phyloP scores from a whole-genome alignment of 805 yeast species.

The Lipomyces spencermartinsiae region DNA sequence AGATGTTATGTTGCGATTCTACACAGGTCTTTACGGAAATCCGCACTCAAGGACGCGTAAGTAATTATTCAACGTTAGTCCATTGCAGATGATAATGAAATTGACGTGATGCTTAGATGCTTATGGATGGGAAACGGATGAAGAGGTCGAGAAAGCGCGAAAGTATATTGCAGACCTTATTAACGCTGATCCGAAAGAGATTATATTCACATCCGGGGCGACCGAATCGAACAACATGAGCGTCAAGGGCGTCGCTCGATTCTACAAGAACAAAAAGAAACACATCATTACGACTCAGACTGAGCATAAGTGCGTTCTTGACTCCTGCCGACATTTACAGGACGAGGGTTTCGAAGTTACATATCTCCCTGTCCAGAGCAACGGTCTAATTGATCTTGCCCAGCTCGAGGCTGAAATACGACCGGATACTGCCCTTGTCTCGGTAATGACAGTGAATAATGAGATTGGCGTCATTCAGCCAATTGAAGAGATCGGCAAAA shows the following conservation, averaged over 20 bases:
- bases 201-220: conserved; percentile 96
- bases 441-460: conserved; percentile 96
- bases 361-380: conserved; percentile 78
- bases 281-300: conserved; percentile 96
- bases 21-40: conserved; percentile 94
- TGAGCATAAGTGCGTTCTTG: conserved; percentile 98
- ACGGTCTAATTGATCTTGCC: conserved; percentile 81
- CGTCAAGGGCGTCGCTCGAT: conserved; percentile 93
- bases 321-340: conserved; percentile 91
- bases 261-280: conserved; percentile 85
- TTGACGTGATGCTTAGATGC: conserved; percentile 51
- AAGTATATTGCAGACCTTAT: conserved; percentile 80
- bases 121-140: conserved; percentile 98
- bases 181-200: conserved; percentile 94
- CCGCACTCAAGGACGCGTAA: conserved; percentile 91
- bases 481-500: conserved; percentile 85
- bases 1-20: conserved; percentile 82
- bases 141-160: conserved; percentile 87
- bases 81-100: neutral
- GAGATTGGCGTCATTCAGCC: conserved; percentile 99
- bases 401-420: conserved; percentile 82
- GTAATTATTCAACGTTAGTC: conserved; percentile 1
- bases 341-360: conserved; percentile 98
- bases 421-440: conserved; percentile 87
- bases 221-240: conserved; percentile 97